Conservation (phyloP, 345 rosid species). For the Dimocarpus longan region DNA sequence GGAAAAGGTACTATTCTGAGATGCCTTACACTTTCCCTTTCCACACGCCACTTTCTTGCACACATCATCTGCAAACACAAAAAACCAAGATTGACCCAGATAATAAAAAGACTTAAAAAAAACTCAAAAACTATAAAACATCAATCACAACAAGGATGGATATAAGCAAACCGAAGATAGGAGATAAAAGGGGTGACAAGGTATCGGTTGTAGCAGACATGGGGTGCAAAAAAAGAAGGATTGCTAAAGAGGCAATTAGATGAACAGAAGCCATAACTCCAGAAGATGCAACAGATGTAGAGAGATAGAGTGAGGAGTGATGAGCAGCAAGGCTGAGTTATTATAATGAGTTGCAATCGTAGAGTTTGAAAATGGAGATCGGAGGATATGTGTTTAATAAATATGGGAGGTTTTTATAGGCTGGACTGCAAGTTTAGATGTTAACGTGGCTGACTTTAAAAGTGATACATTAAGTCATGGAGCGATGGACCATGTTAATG, state of each 20-base stretch:
- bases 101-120: neutral
- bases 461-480: neutral
- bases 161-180: conserved; percentile 27
- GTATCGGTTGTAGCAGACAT: conserved; percentile 19
- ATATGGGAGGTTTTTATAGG: neutral
- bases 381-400: neutral
- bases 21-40: conserved; percentile 18
- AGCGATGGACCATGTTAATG: neutral
- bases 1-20: neutral
- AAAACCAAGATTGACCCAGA: conserved; percentile 11
- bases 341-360: neutral
- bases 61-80: conserved; percentile 2
- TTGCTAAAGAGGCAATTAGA: conserved; percentile 8
- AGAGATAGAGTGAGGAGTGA: neutral
- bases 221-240: conserved; percentile 28
- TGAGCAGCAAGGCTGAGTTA: neutral
- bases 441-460: conserved; percentile 9
- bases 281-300: neutral
- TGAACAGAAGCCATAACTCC: conserved; percentile 24
- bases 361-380: neutral
- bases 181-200: conserved; percentile 31
- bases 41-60: conserved; percentile 19
- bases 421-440: neutral
- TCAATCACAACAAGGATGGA: neutral
- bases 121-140: neutral